phyloP scores from a whole-genome alignment of 2,329 filamentous ascomycete genomes.

The Aspergillus terreus region DNA sequence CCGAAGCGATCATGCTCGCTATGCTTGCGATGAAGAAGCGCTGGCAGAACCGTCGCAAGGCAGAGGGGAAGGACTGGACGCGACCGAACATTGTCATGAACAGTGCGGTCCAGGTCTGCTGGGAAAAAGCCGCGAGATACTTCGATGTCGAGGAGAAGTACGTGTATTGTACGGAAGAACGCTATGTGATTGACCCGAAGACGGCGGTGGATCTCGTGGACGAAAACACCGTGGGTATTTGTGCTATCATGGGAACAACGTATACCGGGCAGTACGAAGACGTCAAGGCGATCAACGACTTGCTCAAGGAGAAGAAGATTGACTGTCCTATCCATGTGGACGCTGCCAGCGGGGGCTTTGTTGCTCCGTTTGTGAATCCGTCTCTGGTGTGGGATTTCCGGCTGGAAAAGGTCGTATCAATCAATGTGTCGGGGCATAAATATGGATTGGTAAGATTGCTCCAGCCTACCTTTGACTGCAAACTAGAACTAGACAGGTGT shows the following conservation, averaged over 20 bases:
- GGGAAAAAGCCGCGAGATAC: constrained; percentile 70
- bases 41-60: constrained; percentile 63
- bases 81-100: constrained; percentile 74
- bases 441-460: constrained; percentile 44
- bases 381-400: constrained; percentile 26
- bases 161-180: constrained; percentile 50
- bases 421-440: constrained; percentile 55
- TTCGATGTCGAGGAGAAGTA: constrained; percentile 63
- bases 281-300: constrained; percentile 62
- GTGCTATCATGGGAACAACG: constrained; percentile 67
- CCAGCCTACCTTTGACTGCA: background rate
- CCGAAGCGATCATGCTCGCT: constrained; percentile 67
- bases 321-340: constrained; percentile 54
- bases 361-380: constrained; percentile 40
- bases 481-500: constrained; percentile 36
- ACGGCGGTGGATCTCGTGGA: constrained; percentile 65
- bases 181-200: constrained; percentile 63
- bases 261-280: constrained; percentile 74
- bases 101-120: constrained; percentile 67
- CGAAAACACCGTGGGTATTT: constrained; percentile 74
- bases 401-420: constrained; percentile 43
- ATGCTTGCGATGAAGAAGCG: constrained; percentile 71
- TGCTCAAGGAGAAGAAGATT: constrained; percentile 52
- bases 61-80: constrained; percentile 58
- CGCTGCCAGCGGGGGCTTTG: constrained; percentile 41